Evolutionary conservation across 2,329 filamentous ascomycete genomes (phyloP).

Genomic region (Fusarium burgessii): DNA sequence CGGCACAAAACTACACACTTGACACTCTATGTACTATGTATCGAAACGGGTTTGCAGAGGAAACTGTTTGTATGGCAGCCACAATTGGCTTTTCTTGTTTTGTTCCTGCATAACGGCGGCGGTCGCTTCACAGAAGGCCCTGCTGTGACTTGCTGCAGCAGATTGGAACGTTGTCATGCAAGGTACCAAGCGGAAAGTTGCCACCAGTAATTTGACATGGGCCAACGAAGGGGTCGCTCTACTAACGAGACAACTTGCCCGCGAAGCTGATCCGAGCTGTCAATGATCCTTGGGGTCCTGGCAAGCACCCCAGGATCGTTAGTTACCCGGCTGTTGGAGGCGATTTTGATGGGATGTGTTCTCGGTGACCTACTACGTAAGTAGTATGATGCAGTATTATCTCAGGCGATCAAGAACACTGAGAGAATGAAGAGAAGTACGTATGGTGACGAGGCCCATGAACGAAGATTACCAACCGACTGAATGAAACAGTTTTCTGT

Average conservation of each 20-base stretch:
- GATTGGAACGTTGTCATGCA: constrained; percentile 41
- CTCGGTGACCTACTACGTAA: constrained; percentile 8
- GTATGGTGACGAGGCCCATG: not conserved
- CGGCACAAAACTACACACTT: constrained; percentile 12
- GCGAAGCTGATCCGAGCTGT: constrained; percentile 29
- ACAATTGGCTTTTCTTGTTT: constrained; percentile 41
- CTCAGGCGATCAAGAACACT: constrained; percentile 11
- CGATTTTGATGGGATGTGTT: constrained; percentile 13
- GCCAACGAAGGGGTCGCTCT: constrained; percentile 30
- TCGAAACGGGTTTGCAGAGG: constrained; percentile 28
- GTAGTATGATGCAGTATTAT: constrained; percentile 3
- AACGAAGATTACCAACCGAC: constrained; percentile 24
- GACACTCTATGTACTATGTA: not conserved
- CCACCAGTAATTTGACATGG: constrained; percentile 21
- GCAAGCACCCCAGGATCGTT: constrained; percentile 27
- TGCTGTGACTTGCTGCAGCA: constrained; percentile 38
- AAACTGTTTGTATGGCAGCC: constrained; percentile 28
- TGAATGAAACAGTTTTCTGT: constrained; percentile 14
- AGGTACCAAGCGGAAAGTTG: constrained; percentile 42
- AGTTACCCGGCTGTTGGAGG: constrained; percentile 30
- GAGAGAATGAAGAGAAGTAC: not conserved
- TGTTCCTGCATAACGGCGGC: constrained; percentile 48
- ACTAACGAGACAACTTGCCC: constrained; percentile 26
- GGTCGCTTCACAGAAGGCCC: constrained; percentile 32
- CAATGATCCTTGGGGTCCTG: constrained; percentile 13